Evolutionary conservation across 495 filamentous ascomycete genomes (phyloP), one percentile per base, ranked within the genome.

Genomic region (Neurospora hispaniola): DNA sequence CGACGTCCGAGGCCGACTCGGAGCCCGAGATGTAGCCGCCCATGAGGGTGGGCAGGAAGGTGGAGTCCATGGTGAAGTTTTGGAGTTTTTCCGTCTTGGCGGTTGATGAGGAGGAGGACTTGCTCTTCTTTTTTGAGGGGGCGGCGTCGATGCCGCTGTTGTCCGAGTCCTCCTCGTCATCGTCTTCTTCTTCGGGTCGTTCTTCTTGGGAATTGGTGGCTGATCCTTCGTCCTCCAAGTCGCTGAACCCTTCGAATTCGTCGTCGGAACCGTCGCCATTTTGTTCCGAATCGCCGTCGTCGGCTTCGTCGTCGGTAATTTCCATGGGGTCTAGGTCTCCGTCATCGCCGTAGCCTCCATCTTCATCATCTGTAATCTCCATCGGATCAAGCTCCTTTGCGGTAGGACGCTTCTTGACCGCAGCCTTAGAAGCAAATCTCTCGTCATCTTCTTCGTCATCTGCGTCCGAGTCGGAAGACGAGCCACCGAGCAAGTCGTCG

Each of bases 1-100:
- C 87, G 16, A 87, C 77, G 70, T 90, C 90, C 2, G 88, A 84
- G 14, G 83, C 78, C 5, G 85, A 85, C 75, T 94, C 94, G 4
- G 93, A 94, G 75, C 94, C 96, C 20, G 95, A 98, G 81, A 91
- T 91, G 83, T 99, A 99, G 66, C 94, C 94, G 20, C 91, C 91
- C 87, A 95, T 91, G 3, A 99, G 86, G 7, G 92, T 91, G 3
- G 96, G 96, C 4, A 99, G 86, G 85, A 98, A 97, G 2, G 89
- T 91, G 9, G 90, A 90, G 71, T 84, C 87, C 54, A 62, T 20
- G 82, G 77, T 11, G 79, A 75, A n/a, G 80, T 79, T 66, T 8
- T 73, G 40, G 38, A 14, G 54, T 54, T 76, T 76, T 71, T 69
- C 71, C 10, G 72, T 76, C 77, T 71, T 80, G 80, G 62, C 71